A percentile compares a stretch with the other conserved stretches of the same genome.
Conservation (phyloP, 306 rosid genomes). For the Prunus salicina region DNA sequence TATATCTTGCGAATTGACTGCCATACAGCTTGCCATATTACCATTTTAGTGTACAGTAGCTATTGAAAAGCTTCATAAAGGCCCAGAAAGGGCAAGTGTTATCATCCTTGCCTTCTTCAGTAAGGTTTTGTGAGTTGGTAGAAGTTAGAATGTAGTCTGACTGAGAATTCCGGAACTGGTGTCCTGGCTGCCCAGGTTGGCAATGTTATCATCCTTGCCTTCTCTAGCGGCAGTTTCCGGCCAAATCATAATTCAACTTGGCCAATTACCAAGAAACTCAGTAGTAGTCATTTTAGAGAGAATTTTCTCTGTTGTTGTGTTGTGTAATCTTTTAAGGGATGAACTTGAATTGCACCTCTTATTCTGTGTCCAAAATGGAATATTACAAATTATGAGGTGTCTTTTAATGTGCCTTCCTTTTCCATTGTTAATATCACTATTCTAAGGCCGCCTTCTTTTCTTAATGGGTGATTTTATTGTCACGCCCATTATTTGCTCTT, state of each 20-base stretch:
- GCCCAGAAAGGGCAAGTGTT: slow-evolving; percentile 38
- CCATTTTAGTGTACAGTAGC: slow-evolving; percentile 60
- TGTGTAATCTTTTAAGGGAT: slow-evolving; percentile 14
- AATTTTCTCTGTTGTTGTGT: slow-evolving; percentile 24
- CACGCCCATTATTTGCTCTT: too few species aligned
- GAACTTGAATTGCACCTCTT: slow-evolving; percentile 7
- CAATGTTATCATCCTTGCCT: slow-evolving; percentile 65
- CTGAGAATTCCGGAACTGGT: slow-evolving; percentile 52
- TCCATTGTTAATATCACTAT: too few species aligned
- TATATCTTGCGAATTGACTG: slow-evolving; percentile 35
- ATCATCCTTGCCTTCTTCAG: neutral
- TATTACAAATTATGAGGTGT: neutral
- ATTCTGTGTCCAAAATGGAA: neutral
- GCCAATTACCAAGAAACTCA: slow-evolving; percentile 44
- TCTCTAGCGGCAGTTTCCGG: slow-evolving; percentile 98
- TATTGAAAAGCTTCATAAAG: slow-evolving; percentile 50
- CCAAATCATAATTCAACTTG: slow-evolving; percentile 37
- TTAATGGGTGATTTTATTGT: too few species aligned
- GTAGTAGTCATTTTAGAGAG: slow-evolving; percentile 37
- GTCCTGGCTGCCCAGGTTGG: slow-evolving; percentile 99
- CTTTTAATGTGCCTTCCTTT: too few species aligned
- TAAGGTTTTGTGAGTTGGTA: slow-evolving; percentile 47
- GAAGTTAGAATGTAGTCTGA: slow-evolving; percentile 50
- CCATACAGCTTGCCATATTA: slow-evolving; percentile 51
- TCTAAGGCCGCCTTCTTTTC: too few species aligned